Evolutionary conservation across 331 rosid species (phyloP).

Genomic region (Malus hybrid): DNA sequence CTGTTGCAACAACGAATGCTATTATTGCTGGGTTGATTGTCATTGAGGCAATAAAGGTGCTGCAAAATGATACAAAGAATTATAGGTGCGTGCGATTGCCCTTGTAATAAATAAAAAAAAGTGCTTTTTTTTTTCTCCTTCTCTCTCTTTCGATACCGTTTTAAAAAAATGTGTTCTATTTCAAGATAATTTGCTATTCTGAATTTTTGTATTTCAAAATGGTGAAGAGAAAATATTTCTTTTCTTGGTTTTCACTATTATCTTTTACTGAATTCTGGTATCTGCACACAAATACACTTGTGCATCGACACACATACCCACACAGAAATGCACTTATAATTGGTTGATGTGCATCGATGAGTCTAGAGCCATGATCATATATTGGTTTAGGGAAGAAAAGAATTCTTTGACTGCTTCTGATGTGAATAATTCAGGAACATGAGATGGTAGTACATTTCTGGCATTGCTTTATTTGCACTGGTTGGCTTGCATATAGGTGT

Average conservation of each 20-base stretch:
- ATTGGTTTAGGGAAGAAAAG: background rate
- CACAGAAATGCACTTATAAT: background rate
- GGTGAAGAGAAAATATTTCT: background rate
- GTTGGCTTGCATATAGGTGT: background rate
- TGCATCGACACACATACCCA: background rate
- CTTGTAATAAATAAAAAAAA: slow-evolving; percentile 2
- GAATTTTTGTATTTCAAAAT: background rate
- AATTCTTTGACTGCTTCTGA: background rate
- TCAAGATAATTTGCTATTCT: background rate
- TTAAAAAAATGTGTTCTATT: background rate
- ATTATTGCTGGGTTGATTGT: slow-evolving; percentile 97
- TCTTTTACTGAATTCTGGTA: background rate
- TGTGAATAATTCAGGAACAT: background rate
- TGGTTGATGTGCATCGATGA: background rate
- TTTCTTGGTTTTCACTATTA: background rate
- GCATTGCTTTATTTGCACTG: background rate
- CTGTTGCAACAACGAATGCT: slow-evolving; percentile 98
- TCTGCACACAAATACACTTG: background rate
- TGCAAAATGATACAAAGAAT: slow-evolving; percentile 52
- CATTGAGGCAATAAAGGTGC: slow-evolving; percentile 94
- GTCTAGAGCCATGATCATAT: background rate
- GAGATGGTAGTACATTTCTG: no score
- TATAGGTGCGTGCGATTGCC: slow-evolving; percentile 53
- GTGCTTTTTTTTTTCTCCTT: background rate
- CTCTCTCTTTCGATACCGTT: background rate